Percentiles rank a stretch among this genome's conserved stretches.
These are phyloP conservation scores for Zoysia pacifica DNA, from an alignment of 176 grass and related monocot genomes.

Conservation along the genomic window DNA sequence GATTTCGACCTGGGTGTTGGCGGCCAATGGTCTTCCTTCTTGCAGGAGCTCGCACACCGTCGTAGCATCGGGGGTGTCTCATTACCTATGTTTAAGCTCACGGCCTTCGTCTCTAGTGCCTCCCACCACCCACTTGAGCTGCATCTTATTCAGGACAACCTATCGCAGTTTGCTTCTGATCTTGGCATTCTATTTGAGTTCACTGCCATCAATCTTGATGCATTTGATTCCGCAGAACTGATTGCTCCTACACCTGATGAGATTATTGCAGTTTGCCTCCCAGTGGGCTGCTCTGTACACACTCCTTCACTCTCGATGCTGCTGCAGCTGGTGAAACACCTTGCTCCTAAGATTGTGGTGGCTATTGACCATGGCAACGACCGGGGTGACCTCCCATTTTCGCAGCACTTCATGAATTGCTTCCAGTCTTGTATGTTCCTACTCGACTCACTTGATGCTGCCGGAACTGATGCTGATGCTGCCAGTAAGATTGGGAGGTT, in stretches of 20 bases:
- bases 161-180: slow-evolving; percentile 51
- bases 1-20: slow-evolving; percentile 70
- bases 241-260: slow-evolving; percentile 35
- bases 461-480: slow-evolving; percentile 43
- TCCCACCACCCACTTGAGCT: slow-evolving; percentile 60
- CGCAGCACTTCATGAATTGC: slow-evolving; percentile 56
- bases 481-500: slow-evolving; percentile 58
- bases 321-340: slow-evolving; percentile 60
- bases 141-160: slow-evolving; percentile 54
- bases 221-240: slow-evolving; percentile 49
- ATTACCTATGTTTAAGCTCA: slow-evolving; percentile 48
- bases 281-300: slow-evolving; percentile 43
- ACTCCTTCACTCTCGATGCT: slow-evolving; percentile 35
- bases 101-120: slow-evolving; percentile 50
- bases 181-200: slow-evolving; percentile 67
- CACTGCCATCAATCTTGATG: slow-evolving; percentile 48
- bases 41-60: slow-evolving; percentile 69
- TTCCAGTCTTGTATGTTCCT: slow-evolving; percentile 66
- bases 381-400: slow-evolving; percentile 57
- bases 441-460: slow-evolving; percentile 66
- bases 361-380: slow-evolving; percentile 60
- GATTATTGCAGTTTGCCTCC: slow-evolving; percentile 58
- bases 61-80: slow-evolving; percentile 14
- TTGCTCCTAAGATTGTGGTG: slow-evolving; percentile 56
- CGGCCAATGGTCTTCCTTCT: slow-evolving; percentile 65